Percentiles rank a stretch among this genome's conserved stretches.
phyloP scores from a whole-genome alignment of 2,329 filamentous ascomycete genomes.

The Phaeosphaeriaceae sp. region DNA sequence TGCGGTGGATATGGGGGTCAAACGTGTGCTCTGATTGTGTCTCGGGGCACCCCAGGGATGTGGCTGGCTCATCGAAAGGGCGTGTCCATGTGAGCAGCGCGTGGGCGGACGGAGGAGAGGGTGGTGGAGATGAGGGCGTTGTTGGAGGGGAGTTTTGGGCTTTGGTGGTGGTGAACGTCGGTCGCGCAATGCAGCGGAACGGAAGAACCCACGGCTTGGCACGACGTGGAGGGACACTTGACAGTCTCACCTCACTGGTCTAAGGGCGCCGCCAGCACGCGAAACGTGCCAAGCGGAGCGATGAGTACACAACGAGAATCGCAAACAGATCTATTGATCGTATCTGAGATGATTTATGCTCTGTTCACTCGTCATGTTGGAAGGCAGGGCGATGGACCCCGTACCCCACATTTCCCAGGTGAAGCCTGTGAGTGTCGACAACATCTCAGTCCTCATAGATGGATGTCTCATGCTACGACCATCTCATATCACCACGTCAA shows the following conservation, averaged over 20 bases:
- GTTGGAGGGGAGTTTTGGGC: conserved; percentile 22
- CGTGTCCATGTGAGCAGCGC: conserved; percentile 50
- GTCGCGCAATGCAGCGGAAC: not conserved
- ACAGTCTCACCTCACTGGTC: not conserved
- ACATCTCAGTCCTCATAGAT: no score
- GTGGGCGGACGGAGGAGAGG: conserved; percentile 31
- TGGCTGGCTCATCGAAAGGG: conserved; percentile 59
- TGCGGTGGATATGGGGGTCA: conserved; percentile 63
- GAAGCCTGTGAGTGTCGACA: not conserved
- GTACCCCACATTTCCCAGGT: not conserved
- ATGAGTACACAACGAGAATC: not conserved
- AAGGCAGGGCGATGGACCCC: not conserved
- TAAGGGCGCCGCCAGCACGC: not conserved
- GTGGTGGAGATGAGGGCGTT: conserved; percentile 22
- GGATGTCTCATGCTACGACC: no score
- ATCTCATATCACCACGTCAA: no score
- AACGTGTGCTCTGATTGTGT: conserved; percentile 62
- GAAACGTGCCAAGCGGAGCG: not conserved
- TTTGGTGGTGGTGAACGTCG: conserved; percentile 25
- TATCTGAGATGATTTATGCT: not conserved
- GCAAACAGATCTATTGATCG: not conserved
- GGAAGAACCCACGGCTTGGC: conserved; percentile 2
- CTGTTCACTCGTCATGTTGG: not conserved
- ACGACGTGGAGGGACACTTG: conserved; percentile 3
- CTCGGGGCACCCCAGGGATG: conserved; percentile 64